A percentile compares a stretch with the other conserved stretches of the same genome.
phyloP scores from a whole-genome alignment of 345 rosid species.

The Murraya koenigii region DNA sequence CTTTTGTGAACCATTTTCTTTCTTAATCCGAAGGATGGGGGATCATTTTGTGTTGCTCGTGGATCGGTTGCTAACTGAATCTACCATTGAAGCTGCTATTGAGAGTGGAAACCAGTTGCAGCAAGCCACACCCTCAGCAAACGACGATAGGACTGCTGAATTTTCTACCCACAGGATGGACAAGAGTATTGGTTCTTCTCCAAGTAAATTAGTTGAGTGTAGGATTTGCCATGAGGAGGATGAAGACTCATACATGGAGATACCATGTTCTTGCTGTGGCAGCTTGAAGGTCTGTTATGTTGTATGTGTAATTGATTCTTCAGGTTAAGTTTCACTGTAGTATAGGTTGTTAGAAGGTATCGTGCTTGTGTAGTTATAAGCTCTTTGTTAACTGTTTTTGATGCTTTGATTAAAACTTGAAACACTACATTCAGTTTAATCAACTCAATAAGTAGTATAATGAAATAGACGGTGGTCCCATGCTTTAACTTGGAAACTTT shows the following conservation, averaged over 20 bases:
- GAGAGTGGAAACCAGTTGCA: conserved; percentile 23
- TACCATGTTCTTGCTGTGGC: conserved; percentile 81
- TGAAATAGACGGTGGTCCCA: no score
- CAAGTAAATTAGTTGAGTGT: conserved; percentile 51
- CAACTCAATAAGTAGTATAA: neutral
- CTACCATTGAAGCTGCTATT: conserved; percentile 43
- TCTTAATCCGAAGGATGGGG: conserved; percentile 52
- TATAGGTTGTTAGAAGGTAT: neutral
- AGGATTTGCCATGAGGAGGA: conserved; percentile 95
- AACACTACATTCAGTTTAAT: neutral
- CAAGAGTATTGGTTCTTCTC: conserved; percentile 29
- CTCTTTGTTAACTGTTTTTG: neutral
- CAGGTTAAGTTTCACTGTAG: neutral
- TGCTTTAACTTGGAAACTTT: no score
- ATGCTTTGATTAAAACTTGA: neutral
- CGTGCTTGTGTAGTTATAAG: neutral
- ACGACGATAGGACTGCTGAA: conserved; percentile 21
- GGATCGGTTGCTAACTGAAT: conserved; percentile 50
- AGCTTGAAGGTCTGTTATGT: conserved; percentile 66
- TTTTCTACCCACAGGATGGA: conserved; percentile 33
- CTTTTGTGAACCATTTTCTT: neutral
- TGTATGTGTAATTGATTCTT: neutral
- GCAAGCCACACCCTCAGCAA: conserved; percentile 16
- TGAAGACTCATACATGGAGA: conserved; percentile 66
- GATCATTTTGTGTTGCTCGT: conserved; percentile 70